These are phyloP conservation scores for Schoenoplectus triqueter DNA, from an alignment of 202 grass and related monocot genomes.

Conservation along the genomic window DNA sequence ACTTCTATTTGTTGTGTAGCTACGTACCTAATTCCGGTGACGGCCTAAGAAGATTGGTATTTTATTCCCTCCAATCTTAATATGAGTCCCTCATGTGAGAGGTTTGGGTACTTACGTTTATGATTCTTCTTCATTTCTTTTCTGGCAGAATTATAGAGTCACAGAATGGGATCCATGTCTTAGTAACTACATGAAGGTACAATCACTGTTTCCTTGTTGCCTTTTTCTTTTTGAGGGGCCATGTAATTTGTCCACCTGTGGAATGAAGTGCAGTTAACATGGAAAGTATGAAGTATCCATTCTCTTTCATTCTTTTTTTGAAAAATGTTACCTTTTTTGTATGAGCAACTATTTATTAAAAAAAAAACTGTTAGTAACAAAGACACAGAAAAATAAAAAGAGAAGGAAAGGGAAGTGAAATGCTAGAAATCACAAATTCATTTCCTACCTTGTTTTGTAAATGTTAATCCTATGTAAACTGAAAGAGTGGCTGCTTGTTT, in stretches of 20 bases:
- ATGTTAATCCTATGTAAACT: neutral
- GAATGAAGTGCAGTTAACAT: neutral
- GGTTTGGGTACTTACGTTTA: neutral
- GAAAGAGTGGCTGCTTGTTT: neutral
- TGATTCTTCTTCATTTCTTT: conserved; percentile 17
- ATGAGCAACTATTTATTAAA: no score
- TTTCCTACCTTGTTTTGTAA: neutral
- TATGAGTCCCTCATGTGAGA: neutral
- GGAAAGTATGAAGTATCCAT: neutral
- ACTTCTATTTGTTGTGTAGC: conserved; percentile 79
- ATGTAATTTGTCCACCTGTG: neutral
- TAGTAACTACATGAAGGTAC: conserved; percentile 96
- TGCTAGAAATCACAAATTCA: neutral
- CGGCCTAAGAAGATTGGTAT: conserved; percentile 92
- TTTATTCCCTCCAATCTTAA: neutral
- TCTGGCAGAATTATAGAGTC: conserved; percentile 80
- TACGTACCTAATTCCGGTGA: conserved; percentile 98
- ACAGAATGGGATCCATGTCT: conserved; percentile 87
- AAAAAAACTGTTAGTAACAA: no score
- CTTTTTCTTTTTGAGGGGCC: neutral
- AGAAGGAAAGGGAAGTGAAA: neutral
- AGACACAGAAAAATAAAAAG: neutral
- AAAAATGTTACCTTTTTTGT: neutral
- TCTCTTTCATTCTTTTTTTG: neutral
- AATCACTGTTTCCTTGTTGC: conserved; percentile 14